These are phyloP conservation scores for Chrysanthemum makinoi DNA, from an alignment of 129 eudicot genomes.

Conservation along the genomic window DNA sequence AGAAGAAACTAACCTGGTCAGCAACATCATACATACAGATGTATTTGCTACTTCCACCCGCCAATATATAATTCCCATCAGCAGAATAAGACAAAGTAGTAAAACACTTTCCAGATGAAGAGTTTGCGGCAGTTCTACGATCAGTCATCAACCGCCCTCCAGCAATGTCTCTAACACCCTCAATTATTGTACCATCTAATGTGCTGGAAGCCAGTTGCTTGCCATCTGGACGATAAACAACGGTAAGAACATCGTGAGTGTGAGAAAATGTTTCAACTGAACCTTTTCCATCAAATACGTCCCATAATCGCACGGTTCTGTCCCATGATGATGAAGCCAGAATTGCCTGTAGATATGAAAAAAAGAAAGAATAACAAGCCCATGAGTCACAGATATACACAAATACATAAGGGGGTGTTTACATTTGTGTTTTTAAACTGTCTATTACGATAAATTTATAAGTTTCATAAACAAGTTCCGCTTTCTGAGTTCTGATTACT, in stretches of 20 bases:
- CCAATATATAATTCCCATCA: slow-evolving; percentile 93
- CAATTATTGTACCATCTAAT: slow-evolving; percentile 93
- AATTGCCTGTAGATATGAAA: slow-evolving; percentile 46
- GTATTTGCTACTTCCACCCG: slow-evolving; percentile 93
- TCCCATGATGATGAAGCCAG: slow-evolving; percentile 99
- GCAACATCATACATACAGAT: slow-evolving; percentile 97
- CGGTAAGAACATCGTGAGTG: slow-evolving; percentile 91
- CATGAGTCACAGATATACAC: background rate
- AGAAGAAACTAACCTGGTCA: slow-evolving; percentile 71
- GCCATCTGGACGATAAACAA: slow-evolving; percentile 96
- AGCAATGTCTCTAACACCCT: slow-evolving; percentile 92
- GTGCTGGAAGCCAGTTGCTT: slow-evolving; percentile 95
- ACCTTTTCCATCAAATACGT: slow-evolving; percentile 91
- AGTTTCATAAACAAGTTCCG: too few species aligned
- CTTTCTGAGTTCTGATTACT: too few species aligned
- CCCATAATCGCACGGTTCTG: slow-evolving; percentile 92
- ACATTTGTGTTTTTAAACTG: background rate
- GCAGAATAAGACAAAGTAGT: slow-evolving; percentile 92
- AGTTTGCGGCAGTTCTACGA: slow-evolving; percentile 86
- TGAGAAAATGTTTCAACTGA: slow-evolving; percentile 81
- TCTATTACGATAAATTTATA: too few species aligned
- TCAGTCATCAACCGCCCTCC: slow-evolving; percentile 98
- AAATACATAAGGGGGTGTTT: too few species aligned
- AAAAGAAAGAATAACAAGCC: background rate
- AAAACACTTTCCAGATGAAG: slow-evolving; percentile 85